phyloP scores from a whole-genome alignment of 805 yeast genomes.

The Brettanomyces custersianus region DNA sequence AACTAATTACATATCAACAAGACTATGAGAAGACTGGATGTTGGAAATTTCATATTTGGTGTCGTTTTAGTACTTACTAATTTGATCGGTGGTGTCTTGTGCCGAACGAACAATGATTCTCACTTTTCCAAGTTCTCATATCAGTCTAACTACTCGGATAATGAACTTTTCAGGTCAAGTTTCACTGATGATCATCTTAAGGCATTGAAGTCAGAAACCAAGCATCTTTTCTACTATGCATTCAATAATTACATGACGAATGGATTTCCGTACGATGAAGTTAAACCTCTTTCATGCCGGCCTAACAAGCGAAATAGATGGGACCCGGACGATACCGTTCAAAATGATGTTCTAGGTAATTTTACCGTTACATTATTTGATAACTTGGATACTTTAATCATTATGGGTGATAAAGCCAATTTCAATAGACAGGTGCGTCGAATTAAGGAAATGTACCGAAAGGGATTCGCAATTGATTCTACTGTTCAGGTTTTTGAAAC shows the following conservation, averaged over 20 bases:
- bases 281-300: constrained; percentile 62
- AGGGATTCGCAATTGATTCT: constrained; percentile 56
- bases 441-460: constrained; percentile 27
- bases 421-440: constrained; percentile 39
- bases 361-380: constrained; percentile 73
- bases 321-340: constrained; percentile 42
- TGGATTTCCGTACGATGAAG: constrained; percentile 81
- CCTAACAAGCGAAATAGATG: constrained; percentile 58
- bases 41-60: no score
- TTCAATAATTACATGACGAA: constrained; percentile 58
- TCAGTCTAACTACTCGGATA: constrained; percentile 11
- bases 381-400: constrained; percentile 67
- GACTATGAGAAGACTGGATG: no score
- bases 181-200: constrained; percentile 18
- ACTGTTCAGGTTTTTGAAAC: constrained; percentile 85
- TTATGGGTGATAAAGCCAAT: constrained; percentile 53
- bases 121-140: constrained; percentile 7
- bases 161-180: constrained; percentile 17
- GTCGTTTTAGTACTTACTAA: no score
- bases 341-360: constrained; percentile 83
- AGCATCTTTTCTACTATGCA: constrained; percentile 58
- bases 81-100: not conserved
- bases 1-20: no score
- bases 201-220: constrained; percentile 35
- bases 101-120: not conserved